Percentiles rank a stretch among this genome's conserved stretches.
Conservation (phyloP, 352 stramenopile species). For the Pythium inflatum region DNA sequence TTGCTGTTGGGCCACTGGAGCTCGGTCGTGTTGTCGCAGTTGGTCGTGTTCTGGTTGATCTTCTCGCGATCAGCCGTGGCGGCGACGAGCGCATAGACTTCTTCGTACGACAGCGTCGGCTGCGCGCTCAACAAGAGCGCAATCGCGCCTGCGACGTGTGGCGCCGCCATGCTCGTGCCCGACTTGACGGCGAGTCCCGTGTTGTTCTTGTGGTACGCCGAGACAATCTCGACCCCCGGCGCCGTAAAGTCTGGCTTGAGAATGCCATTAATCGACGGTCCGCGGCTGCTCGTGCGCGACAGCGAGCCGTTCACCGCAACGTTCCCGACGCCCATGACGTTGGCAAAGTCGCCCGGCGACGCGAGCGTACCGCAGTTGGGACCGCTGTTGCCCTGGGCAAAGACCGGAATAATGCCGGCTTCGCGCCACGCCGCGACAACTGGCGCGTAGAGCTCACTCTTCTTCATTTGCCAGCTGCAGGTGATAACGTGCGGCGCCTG, state of each 20-base stretch:
- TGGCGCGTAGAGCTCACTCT: background rate
- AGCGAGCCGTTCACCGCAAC: slow-evolving; percentile 27
- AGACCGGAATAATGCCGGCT: slow-evolving; percentile 39
- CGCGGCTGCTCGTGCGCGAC: slow-evolving; percentile 23
- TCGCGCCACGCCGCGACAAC: slow-evolving; percentile 26
- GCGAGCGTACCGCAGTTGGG: slow-evolving; percentile 32
- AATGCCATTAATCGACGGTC: slow-evolving; percentile 12
- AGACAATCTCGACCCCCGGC: slow-evolving; percentile 23
- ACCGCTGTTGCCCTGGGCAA: slow-evolving; percentile 36
- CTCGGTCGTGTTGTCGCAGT: too few species aligned
- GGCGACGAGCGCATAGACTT: too few species aligned
- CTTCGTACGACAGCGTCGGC: slow-evolving; percentile 22
- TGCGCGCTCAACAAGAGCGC: slow-evolving; percentile 32
- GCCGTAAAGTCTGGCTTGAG: slow-evolving; percentile 40
- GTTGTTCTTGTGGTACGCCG: slow-evolving; percentile 16
- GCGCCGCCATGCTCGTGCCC: slow-evolving; percentile 37
- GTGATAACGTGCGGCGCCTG: slow-evolving; percentile 21
- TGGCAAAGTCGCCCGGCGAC: slow-evolving; percentile 30
- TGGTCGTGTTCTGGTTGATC: too few species aligned
- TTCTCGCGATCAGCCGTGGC: too few species aligned
- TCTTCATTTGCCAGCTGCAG: background rate
- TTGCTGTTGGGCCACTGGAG: too few species aligned
- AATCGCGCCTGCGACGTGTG: slow-evolving; percentile 33
- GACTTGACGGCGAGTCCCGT: slow-evolving; percentile 10
- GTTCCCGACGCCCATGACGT: slow-evolving; percentile 38